Conservation (phyloP, 306 rosid genomes). For the Dryas octopetala region DNA sequence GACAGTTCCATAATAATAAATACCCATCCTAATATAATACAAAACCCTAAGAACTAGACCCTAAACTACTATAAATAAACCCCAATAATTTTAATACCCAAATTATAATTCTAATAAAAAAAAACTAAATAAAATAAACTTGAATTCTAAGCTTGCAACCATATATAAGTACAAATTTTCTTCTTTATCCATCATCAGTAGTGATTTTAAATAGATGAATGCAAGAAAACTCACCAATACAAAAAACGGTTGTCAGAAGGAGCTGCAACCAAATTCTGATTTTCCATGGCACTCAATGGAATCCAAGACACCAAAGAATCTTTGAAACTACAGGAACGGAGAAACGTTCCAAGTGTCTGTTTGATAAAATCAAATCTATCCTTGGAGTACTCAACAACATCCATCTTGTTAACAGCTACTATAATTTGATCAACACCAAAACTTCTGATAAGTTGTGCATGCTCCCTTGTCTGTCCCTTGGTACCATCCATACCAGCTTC, state of each 20-base stretch:
- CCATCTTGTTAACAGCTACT: conserved; percentile 94
- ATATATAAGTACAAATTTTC: not conserved
- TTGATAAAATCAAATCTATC: conserved; percentile 85
- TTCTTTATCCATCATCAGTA: not conserved
- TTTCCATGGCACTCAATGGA: conserved; percentile 87
- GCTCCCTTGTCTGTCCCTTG: conserved; percentile 95
- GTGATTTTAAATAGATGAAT: not conserved
- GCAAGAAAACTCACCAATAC: conserved; percentile 62
- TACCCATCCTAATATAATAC: not conserved
- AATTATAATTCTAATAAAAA: not conserved
- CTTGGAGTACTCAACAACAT: conserved; percentile 73
- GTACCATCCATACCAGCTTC: conserved; percentile 86
- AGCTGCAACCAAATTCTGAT: conserved; percentile 86
- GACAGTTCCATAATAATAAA: not conserved
- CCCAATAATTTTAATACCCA: not conserved
- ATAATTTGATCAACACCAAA: conserved; percentile 94
- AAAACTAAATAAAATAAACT: not conserved
- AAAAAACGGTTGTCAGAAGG: conserved; percentile 65
- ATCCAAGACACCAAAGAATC: conserved; percentile 76
- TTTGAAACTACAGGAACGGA: conserved; percentile 81
- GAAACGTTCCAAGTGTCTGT: conserved; percentile 69
- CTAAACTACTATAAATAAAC: not conserved
- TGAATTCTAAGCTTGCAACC: not conserved
- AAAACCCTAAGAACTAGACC: not conserved
- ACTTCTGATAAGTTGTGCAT: conserved; percentile 91